Conservation (phyloP, 2,329 filamentous ascomycete genomes). For the Alternaria rosae region DNA sequence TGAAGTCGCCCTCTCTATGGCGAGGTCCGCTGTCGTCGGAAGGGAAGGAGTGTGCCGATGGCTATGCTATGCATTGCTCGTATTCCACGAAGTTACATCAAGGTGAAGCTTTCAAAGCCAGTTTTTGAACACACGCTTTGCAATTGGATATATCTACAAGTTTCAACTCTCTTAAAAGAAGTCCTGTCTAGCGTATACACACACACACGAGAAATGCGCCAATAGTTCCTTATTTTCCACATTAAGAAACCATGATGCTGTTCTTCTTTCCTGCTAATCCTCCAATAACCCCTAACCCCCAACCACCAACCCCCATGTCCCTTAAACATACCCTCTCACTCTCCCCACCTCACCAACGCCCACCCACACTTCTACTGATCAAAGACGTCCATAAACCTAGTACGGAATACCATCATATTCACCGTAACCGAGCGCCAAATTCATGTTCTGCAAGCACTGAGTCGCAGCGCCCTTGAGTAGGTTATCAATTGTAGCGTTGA, state of each 20-base stretch:
- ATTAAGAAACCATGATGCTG: conserved; percentile 3
- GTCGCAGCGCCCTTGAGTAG: conserved; percentile 91
- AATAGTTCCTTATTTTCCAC: not conserved
- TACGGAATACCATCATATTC: conserved; percentile 87
- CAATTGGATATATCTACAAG: conserved; percentile 20
- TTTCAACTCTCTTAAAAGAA: conserved; percentile 3
- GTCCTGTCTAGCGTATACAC: conserved; percentile 6
- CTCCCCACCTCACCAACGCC: not conserved
- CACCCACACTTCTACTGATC: not conserved
- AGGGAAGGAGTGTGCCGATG: too few species aligned
- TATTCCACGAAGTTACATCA: too few species aligned
- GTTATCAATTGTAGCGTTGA: conserved; percentile 94
- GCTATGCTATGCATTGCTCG: too few species aligned
- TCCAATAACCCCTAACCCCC: not conserved
- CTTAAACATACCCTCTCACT: too few species aligned
- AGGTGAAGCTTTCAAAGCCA: too few species aligned
- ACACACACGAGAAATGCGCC: conserved; percentile 3
- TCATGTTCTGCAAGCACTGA: conserved; percentile 96
- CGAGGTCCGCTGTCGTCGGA: not conserved
- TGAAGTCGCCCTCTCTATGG: too few species aligned
- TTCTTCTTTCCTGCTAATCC: not conserved
- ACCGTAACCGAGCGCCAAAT: conserved; percentile 84
- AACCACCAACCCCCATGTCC: too few species aligned
- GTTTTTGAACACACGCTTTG: conserved; percentile 1
- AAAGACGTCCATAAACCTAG: conserved; percentile 17